Base-by-base conservation (phyloP, 148 eudicot species). In the Vaccinium darrowii region DNA sequence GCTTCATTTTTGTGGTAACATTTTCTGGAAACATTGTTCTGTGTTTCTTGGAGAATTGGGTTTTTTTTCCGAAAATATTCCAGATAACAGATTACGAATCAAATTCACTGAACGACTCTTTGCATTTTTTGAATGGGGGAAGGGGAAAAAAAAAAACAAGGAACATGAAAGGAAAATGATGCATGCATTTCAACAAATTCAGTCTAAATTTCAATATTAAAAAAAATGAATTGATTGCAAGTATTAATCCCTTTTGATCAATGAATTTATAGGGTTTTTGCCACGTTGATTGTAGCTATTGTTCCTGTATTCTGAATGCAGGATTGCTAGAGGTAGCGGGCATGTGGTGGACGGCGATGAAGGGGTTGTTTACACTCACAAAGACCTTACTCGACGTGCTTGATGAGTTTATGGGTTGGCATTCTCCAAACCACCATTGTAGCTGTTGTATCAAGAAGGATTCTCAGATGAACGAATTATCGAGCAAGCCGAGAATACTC, bases 331-430 rank as follows among this genome's bases (percentile, higher is more conserved):
- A 84, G 99, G 98, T 82, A 92, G 80, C 69, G 98, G 99, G 56
- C 99, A 96, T 76, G 93, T 96, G 14, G 99, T 94, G 50, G 87
- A 92, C 49, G 92, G 97, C 0, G 99, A 96, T 86, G 93, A 92
- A 81, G 98, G 90, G 7, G 91, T 96, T 25, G 91, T 89, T 75
- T 96, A 93, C 86, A 96, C 95, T 27, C 99, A 94, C 90, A 92
- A 87, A 88, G 94, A 94, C 86, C 93, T 97, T 63, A 84, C 89
- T 21, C 78, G 83, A 11, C 50, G 65, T 39, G 88, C 82, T 43
- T 87, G 78, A 79, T 86, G 82, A 73, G 81, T 67, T 69, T 23
- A 65, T 52, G 52, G 18, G 67, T 8, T 63, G 56, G 39, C 75
- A 6, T 62, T 10, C 50, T 50, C 33, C 16, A 76, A 83, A 78